Evolutionary conservation across 176 grass and related monocot species (phyloP), one percentile per base, ranked within the genome.

Genomic region (Zea mays): DNA sequence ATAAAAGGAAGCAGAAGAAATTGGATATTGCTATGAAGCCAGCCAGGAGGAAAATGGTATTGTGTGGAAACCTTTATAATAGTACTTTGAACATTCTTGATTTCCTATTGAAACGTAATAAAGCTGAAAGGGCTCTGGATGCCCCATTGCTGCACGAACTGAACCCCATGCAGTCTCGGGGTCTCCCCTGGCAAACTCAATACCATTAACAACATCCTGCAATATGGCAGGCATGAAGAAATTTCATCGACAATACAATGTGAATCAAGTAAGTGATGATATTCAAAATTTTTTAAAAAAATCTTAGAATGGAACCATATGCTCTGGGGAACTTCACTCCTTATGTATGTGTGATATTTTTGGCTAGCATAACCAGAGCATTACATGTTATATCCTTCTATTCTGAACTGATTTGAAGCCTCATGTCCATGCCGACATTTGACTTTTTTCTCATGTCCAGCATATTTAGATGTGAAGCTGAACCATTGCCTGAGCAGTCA

Each of bases 181-280:
- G 52, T 90, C 89, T 79, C 95, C 95, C 89, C 82, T 90, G 39
- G 85, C 95, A 90, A 98, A 98, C 66, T 98, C 91, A 72, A 98
- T 98, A 34, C 89, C 83, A 66, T 94, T 64, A 78, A 98, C 85
- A 85, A 88, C 74, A 74, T 98, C 91, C 95, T 98, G 82, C 74
- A 82, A 84, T 21, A 90, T 48, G 16, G 35, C 8, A 84, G 17
- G 21, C 45, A 78, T 73, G 34, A 62, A 52, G 15, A 61, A 49
- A 52, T 70, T 65, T 47, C 59, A 65, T 64, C 1, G 46, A 44
- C 5, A 5, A 12, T 54, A 70, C 6, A 42, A 37, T 11, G 15
- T 57, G 15, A 12, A 67, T 75, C 43, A 54, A 56, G 6, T 66
- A 73, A 34, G 15, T 41, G 4, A 54, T 40, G 21, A 56, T 46